phyloP scores from a whole-genome alignment of 495 filamentous ascomycete species.

The Aspergillus kassunensis region DNA sequence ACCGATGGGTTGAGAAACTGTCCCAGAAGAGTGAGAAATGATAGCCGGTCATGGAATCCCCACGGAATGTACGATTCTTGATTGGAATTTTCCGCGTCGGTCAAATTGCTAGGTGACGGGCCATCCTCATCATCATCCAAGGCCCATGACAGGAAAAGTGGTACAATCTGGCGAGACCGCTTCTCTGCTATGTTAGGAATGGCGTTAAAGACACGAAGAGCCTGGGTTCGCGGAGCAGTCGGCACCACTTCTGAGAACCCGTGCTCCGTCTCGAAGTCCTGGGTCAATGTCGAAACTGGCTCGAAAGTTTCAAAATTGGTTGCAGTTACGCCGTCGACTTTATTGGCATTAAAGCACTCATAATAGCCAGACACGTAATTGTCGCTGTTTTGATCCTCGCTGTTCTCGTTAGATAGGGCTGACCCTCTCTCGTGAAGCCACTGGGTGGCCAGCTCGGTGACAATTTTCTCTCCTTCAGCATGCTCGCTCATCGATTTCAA shows the following conservation, averaged over 20 bases:
- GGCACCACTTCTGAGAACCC: slow-evolving; percentile 31
- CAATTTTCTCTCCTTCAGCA: slow-evolving; percentile 64
- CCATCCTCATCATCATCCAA: slow-evolving; percentile 45
- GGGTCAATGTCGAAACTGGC: slow-evolving; percentile 20
- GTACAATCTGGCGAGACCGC: slow-evolving; percentile 75
- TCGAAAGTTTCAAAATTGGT: slow-evolving; percentile 24
- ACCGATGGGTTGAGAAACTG: slow-evolving; percentile 81
- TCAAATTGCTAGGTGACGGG: slow-evolving; percentile 27
- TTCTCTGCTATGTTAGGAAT: slow-evolving; percentile 78
- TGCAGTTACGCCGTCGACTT: slow-evolving; percentile 45
- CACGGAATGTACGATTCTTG: slow-evolving; percentile 33
- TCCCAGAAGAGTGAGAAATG: slow-evolving; percentile 76
- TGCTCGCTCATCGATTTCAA: slow-evolving; percentile 70
- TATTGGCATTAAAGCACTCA: slow-evolving; percentile 71
- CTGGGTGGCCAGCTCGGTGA: slow-evolving; percentile 69
- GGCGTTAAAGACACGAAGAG: slow-evolving; percentile 71
- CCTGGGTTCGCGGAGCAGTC: slow-evolving; percentile 61
- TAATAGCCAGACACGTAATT: slow-evolving; percentile 53
- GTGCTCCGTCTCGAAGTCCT: slow-evolving; percentile 35
- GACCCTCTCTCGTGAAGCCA: slow-evolving; percentile 68
- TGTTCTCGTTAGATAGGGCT: slow-evolving; percentile 16
- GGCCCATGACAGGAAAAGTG: slow-evolving; percentile 78
- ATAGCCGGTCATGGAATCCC: slow-evolving; percentile 71
- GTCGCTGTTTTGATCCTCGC: slow-evolving; percentile 24
- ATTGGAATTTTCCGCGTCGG: slow-evolving; percentile 14